phyloP scores from a whole-genome alignment of 1,139 yeast genomes.

The Debaryomyces nepalensis region DNA sequence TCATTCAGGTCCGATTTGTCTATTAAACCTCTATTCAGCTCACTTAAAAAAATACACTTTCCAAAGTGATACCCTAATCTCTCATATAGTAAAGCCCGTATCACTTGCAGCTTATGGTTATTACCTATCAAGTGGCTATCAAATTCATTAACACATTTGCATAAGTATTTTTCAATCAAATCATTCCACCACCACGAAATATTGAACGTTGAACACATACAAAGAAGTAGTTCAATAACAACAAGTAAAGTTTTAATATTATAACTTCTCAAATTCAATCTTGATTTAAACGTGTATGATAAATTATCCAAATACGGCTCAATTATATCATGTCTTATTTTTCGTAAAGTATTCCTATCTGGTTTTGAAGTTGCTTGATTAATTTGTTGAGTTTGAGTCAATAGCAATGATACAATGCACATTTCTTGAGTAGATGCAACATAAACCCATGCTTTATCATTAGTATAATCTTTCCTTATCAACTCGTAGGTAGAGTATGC shows the following conservation, averaged over 20 bases:
- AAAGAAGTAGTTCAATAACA: slow-evolving; percentile 57
- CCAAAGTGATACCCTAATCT: slow-evolving; percentile 47
- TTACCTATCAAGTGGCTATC: slow-evolving; percentile 42
- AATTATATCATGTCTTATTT: slow-evolving; percentile 62
- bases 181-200: slow-evolving; percentile 56
- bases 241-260: slow-evolving; percentile 53
- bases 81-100: slow-evolving; percentile 48
- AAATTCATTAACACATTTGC: slow-evolving; percentile 45
- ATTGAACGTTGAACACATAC: slow-evolving; percentile 43
- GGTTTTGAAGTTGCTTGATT: slow-evolving; percentile 26
- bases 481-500: slow-evolving; percentile 87
- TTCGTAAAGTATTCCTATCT: slow-evolving; percentile 58
- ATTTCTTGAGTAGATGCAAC: slow-evolving; percentile 88
- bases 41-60: slow-evolving; percentile 28
- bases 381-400: slow-evolving; percentile 60
- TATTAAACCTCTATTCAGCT: slow-evolving; percentile 20
- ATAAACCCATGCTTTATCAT: slow-evolving; percentile 82
- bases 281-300: slow-evolving; percentile 53
- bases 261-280: slow-evolving; percentile 66
- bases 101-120: slow-evolving; percentile 40
- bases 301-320: slow-evolving; percentile 73
- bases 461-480: slow-evolving; percentile 75
- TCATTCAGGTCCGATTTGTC: slow-evolving; percentile 3
- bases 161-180: slow-evolving; percentile 49
- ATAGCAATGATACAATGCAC: slow-evolving; percentile 73